These are phyloP conservation scores for Lepidium sativum DNA, from an alignment of 345 rosid species.

Conservation along the genomic window DNA sequence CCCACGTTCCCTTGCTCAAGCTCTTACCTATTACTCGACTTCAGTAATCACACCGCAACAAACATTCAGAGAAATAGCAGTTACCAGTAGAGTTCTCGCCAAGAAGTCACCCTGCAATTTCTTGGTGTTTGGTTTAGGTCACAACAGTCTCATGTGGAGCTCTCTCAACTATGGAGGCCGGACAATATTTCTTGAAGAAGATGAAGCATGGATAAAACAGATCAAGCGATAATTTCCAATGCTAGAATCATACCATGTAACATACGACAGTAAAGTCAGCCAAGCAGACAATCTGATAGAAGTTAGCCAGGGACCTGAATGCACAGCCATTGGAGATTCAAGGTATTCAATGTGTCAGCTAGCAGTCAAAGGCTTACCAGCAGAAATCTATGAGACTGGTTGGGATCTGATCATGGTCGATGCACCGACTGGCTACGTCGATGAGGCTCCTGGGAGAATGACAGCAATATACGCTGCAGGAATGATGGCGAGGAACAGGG, in stretches of 20 bases:
- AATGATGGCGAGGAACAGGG: slow-evolving; percentile 72
- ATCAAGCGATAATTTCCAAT: slow-evolving; percentile 52
- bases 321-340: slow-evolving; percentile 57
- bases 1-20: slow-evolving; percentile 53
- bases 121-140: slow-evolving; percentile 87
- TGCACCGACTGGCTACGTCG: slow-evolving; percentile 73
- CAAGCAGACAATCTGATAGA: slow-evolving; percentile 63
- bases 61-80: slow-evolving; percentile 60
- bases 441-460: slow-evolving; percentile 91
- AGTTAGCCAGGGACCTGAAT: slow-evolving; percentile 63
- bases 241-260: slow-evolving; percentile 67
- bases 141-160: slow-evolving; percentile 90
- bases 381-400: slow-evolving; percentile 52
- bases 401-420: slow-evolving; percentile 95
- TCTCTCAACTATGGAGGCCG: slow-evolving; percentile 82
- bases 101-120: slow-evolving; percentile 84
- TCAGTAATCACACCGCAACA: slow-evolving; percentile 85
- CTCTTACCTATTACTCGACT: slow-evolving; percentile 73
- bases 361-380: slow-evolving; percentile 73
- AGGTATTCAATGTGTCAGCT: slow-evolving; percentile 70
- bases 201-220: slow-evolving; percentile 74
- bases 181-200: slow-evolving; percentile 84
- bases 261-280: slow-evolving; percentile 65
- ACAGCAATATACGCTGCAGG: slow-evolving; percentile 76
- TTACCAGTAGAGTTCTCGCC: slow-evolving; percentile 45